These are phyloP conservation scores for Amaranthus cruentus DNA, from an alignment of 148 eudicot species.

Conservation along the genomic window DNA sequence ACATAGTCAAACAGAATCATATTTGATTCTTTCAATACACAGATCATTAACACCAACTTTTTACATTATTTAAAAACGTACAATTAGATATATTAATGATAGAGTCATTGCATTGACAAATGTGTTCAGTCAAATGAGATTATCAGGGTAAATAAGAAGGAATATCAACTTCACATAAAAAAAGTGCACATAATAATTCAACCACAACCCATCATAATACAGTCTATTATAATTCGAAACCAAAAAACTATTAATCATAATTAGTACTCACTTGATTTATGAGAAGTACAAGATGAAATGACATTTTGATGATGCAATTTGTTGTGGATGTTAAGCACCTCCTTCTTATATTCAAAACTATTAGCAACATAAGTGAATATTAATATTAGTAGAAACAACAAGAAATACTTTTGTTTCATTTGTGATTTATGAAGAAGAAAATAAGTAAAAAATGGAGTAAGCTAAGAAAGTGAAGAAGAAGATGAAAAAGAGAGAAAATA, in stretches of 20 bases:
- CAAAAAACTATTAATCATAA: neutral
- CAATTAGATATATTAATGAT: too few species aligned
- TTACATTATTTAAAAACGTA: too few species aligned
- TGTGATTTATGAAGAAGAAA: neutral
- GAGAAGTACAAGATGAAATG: slow-evolving; percentile 18
- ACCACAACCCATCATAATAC: neutral
- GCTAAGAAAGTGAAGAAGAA: neutral
- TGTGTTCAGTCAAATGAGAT: too few species aligned
- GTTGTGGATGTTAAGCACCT: slow-evolving; percentile 19
- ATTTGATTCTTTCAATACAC: too few species aligned
- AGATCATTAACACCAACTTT: too few species aligned
- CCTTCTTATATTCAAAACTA: neutral
- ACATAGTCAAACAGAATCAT: too few species aligned
- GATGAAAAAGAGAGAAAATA: neutral
- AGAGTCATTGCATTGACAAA: too few species aligned
- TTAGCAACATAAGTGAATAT: neutral
- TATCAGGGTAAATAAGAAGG: too few species aligned
- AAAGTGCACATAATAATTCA: too few species aligned
- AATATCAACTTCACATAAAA: too few species aligned
- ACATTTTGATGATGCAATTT: neutral
- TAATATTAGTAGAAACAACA: neutral
- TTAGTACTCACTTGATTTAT: slow-evolving; percentile 22
- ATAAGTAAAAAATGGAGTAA: neutral
- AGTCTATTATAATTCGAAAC: neutral
- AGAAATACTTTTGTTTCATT: slow-evolving; percentile 15